phyloP scores from a whole-genome alignment of 1,139 yeast species.

The Saccharomyces hybrid region DNA sequence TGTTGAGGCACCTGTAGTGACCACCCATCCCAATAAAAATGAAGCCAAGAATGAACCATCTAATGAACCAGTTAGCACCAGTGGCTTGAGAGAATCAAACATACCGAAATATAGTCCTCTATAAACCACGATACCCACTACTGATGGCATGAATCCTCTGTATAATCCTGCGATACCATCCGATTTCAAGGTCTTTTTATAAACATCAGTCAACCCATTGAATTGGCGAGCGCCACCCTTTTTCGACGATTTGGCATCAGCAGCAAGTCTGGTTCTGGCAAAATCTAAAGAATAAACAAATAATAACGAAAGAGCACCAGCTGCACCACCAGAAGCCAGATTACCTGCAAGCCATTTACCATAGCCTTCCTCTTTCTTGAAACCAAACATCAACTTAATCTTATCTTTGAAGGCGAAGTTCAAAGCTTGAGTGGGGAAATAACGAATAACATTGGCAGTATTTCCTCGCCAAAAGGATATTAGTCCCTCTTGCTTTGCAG shows the following conservation, averaged over 20 bases:
- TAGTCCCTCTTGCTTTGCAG: conserved; percentile 64
- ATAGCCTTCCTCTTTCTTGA: conserved; percentile 61
- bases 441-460: conserved; percentile 77
- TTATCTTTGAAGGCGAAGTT: conserved; percentile 81
- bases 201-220: conserved; percentile 70
- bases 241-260: conserved; percentile 68
- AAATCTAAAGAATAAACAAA: conserved; percentile 75
- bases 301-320: conserved; percentile 70
- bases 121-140: conserved; percentile 72
- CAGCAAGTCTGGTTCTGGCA: conserved; percentile 80
- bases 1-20: conserved; percentile 73
- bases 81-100: conserved; percentile 72
- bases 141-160: conserved; percentile 83
- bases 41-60: conserved; percentile 67
- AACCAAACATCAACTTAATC: conserved; percentile 71
- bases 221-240: conserved; percentile 63
- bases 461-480: conserved; percentile 76
- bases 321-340: conserved; percentile 78
- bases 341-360: conserved; percentile 69
- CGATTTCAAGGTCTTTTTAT: conserved; percentile 67
- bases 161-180: conserved; percentile 78
- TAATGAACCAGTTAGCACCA: conserved; percentile 62
- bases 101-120: conserved; percentile 82
- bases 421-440: conserved; percentile 80
- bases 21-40: conserved; percentile 73